A percentile compares a stretch with the other conserved stretches of the same genome.
Evolutionary conservation across 1,284 basidiomycete genomes (phyloP).

Genomic region (Microbotryum intermedium): DNA sequence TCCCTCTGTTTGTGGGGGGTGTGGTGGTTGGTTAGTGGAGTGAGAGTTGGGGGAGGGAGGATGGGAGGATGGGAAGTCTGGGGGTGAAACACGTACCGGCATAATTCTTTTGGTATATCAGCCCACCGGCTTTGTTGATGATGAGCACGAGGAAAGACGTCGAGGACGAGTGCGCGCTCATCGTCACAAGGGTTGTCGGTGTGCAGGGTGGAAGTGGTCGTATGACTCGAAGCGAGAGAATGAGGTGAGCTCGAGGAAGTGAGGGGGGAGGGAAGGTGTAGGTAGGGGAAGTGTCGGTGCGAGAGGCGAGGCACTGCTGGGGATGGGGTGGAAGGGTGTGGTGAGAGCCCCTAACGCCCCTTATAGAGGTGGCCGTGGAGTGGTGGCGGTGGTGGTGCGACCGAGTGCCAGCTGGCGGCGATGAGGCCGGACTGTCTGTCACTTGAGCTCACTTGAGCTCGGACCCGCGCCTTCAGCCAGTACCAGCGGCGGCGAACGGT

Average conservation of each 20-base stretch:
- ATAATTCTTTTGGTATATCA: conserved; percentile 88
- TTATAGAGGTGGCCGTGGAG: no score
- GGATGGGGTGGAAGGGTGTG: no score
- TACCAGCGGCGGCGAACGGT: not conserved
- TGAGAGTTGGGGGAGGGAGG: conserved; percentile 3
- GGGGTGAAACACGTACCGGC: conserved; percentile 51
- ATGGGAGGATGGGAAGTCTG: not conserved
- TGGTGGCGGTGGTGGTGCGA: not conserved
- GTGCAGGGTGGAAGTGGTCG: not conserved
- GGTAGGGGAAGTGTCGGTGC: no score
- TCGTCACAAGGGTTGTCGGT: conserved; percentile 1
- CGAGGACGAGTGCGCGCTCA: conserved; percentile 42
- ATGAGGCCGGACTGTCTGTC: not conserved
- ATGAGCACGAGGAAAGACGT: conserved; percentile 79
- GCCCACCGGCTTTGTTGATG: conserved; percentile 96
- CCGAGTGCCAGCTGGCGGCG: not conserved
- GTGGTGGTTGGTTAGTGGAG: conserved; percentile 10
- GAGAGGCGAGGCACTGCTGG: no score
- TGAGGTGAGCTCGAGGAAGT: no score
- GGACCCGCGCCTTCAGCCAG: not conserved
- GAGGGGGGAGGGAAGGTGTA: no score
- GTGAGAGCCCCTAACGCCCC: no score
- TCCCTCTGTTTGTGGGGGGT: conserved; percentile 54
- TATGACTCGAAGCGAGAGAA: not conserved
- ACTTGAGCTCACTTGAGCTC: no score